These are phyloP conservation scores for Rhizopus stolonifer DNA, from an alignment of 371 early-diverging fungal species.

Conservation along the genomic window DNA sequence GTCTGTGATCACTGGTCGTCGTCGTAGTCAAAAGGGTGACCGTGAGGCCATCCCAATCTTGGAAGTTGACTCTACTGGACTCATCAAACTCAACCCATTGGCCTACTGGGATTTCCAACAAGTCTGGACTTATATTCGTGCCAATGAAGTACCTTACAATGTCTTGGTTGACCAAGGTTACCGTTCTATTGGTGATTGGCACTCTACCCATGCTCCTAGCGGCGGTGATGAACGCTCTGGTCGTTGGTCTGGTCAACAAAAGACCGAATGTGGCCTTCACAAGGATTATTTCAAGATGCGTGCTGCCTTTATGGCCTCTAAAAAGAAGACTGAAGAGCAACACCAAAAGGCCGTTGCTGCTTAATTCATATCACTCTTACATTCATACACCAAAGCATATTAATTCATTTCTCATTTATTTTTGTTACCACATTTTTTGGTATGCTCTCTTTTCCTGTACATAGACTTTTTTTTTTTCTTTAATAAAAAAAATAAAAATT, in stretches of 20 bases:
- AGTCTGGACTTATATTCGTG: slow-evolving; percentile 82
- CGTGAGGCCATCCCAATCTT: slow-evolving; percentile 76
- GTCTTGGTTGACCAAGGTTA: slow-evolving; percentile 87
- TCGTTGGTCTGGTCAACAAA: slow-evolving; percentile 85
- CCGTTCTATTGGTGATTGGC: slow-evolving; percentile 92
- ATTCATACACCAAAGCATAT: too few relatives aligned
- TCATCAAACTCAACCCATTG: slow-evolving; percentile 87
- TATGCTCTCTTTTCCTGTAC: too few relatives aligned
- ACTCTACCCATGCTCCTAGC: slow-evolving; percentile 77
- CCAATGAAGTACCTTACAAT: slow-evolving; percentile 91
- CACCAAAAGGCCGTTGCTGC: slow-evolving; percentile 21
- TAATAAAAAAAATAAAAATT: too few relatives aligned
- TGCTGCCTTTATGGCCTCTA: slow-evolving; percentile 59
- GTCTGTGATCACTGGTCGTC: slow-evolving; percentile 88
- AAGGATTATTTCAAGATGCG: slow-evolving; percentile 94
- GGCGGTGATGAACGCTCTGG: slow-evolving; percentile 86
- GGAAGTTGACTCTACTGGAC: slow-evolving; percentile 80
- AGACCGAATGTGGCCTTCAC: slow-evolving; percentile 93
- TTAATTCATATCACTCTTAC: too few relatives aligned
- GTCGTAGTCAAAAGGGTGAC: slow-evolving; percentile 86
- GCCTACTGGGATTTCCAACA: slow-evolving; percentile 87
- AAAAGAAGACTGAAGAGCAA: slow-evolving; percentile 45
- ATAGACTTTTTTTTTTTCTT: too few relatives aligned
- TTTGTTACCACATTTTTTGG: too few relatives aligned
- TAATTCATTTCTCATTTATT: too few relatives aligned